Evolutionary conservation across 1,139 yeast genomes (phyloP).

Genomic region (Zhuliangozyma blackwelliae): DNA sequence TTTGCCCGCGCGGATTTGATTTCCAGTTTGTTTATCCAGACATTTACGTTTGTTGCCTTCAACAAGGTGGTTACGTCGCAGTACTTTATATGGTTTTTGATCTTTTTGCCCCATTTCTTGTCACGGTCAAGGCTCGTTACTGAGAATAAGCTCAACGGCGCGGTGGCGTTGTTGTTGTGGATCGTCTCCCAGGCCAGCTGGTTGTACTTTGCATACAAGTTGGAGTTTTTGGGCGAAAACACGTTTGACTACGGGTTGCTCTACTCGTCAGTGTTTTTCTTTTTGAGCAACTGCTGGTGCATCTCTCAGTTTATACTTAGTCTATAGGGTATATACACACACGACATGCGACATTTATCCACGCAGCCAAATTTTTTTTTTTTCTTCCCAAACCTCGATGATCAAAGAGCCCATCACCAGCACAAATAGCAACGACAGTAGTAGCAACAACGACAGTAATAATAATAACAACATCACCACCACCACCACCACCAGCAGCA

Average conservation of each 20-base stretch:
- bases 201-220: constrained; percentile 71
- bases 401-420: too few relatives aligned
- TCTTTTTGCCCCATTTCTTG: constrained; percentile 71
- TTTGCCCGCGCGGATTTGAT: constrained; percentile 52
- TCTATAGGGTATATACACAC: constrained; percentile 6
- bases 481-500: not conserved
- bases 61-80: constrained; percentile 94
- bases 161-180: constrained; percentile 54
- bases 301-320: constrained; percentile 56
- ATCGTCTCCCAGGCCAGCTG: constrained; percentile 66
- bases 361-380: constrained; percentile 1
- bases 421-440: too few relatives aligned
- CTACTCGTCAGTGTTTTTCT: constrained; percentile 59
- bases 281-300: constrained; percentile 62
- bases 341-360: not conserved
- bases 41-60: constrained; percentile 83
- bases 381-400: not conserved
- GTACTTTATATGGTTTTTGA: constrained; percentile 90
- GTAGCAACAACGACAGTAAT: too few relatives aligned
- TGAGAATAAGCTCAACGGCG: constrained; percentile 27
- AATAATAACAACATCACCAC: too few relatives aligned
- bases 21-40: constrained; percentile 79
- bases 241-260: constrained; percentile 65
- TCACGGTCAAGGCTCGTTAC: constrained; percentile 37
- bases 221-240: constrained; percentile 74